phyloP scores from a whole-genome alignment of 1,284 basidiomycete genomes.

The Melampsora americana region DNA sequence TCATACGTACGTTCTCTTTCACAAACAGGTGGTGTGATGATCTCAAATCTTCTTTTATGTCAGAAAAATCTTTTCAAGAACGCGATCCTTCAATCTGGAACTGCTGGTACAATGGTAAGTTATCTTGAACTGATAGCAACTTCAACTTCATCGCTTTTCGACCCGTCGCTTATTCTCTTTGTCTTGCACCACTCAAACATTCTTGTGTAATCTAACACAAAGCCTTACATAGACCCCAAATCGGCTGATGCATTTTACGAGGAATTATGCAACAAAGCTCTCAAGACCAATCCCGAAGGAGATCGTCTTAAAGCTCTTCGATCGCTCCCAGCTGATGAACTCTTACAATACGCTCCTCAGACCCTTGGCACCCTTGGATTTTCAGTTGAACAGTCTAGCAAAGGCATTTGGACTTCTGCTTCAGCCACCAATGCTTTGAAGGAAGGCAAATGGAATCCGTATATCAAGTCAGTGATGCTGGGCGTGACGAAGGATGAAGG shows the following conservation, averaged over 20 bases:
- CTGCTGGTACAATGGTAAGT: conserved; percentile 27
- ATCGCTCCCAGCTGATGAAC: conserved; percentile 1
- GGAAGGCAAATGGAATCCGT: conserved; percentile 37
- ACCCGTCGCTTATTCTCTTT: background rate
- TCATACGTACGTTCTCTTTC: no score
- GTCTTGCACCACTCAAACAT: no score
- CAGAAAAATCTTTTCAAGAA: conserved; percentile 39
- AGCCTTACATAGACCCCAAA: background rate
- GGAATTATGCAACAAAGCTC: background rate
- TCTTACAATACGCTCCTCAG: background rate
- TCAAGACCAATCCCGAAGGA: background rate
- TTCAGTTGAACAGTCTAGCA: conserved; percentile 27
- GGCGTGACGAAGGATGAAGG: conserved; percentile 34
- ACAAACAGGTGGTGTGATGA: conserved; percentile 22
- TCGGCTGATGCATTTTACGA: background rate
- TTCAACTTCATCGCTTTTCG: background rate
- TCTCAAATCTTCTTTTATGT: conserved; percentile 18
- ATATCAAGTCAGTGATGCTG: conserved; percentile 33
- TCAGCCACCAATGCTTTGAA: conserved; percentile 21
- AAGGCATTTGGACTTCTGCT: conserved; percentile 6
- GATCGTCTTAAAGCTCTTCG: conserved; percentile 19
- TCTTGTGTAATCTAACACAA: background rate
- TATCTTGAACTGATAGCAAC: background rate
- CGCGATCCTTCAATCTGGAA: conserved; percentile 38
- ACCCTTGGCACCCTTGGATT: conserved; percentile 2